A percentile compares a stretch with the other conserved stretches of the same genome.
These are phyloP conservation scores for Lanmaoa rubissima DNA, from an alignment of 768 basidiomycete genomes.

Conservation along the genomic window DNA sequence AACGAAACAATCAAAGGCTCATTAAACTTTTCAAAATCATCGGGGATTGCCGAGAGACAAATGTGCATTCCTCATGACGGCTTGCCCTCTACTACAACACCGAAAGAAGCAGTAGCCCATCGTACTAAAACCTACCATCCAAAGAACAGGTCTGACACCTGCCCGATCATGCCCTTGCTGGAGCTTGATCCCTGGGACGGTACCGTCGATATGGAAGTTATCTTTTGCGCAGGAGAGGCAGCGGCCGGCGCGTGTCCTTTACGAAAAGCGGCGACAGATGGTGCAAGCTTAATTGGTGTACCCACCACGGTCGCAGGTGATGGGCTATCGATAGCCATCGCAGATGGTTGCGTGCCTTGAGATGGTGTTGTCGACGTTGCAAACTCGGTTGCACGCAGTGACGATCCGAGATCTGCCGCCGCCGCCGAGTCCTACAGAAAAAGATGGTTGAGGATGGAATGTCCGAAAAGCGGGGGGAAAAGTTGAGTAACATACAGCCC, in stretches of 20 bases:
- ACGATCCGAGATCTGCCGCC: conserved; percentile 47
- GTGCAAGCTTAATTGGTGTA: conserved; percentile 71
- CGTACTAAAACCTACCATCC: conserved; percentile 56
- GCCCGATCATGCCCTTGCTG: conserved; percentile 63
- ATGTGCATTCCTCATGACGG: not conserved
- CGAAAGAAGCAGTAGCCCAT: not conserved
- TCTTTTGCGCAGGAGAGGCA: conserved; percentile 25
- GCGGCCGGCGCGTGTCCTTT: conserved; percentile 37
- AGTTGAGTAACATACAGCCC: conserved; percentile 58
- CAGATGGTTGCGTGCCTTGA: conserved; percentile 31
- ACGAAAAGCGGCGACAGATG: conserved; percentile 70
- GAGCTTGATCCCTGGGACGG: conserved; percentile 33
- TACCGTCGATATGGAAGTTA: conserved; percentile 7
- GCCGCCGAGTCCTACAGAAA: conserved; percentile 51
- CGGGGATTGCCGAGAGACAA: not conserved
- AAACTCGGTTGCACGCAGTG: conserved; percentile 24
- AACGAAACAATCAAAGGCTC: too few species aligned
- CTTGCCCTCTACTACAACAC: not conserved
- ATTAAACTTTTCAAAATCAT: not conserved
- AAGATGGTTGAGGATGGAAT: conserved; percentile 2
- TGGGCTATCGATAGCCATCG: conserved; percentile 50
- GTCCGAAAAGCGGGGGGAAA: not conserved
- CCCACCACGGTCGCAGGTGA: conserved; percentile 48
- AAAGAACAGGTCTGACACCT: conserved; percentile 78
- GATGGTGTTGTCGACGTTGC: conserved; percentile 2